Percentiles rank a stretch among this genome's conserved stretches.
Evolutionary conservation across 192 early-diverging fungal genomes (phyloP).

Genomic region (Coemansia sp.): DNA sequence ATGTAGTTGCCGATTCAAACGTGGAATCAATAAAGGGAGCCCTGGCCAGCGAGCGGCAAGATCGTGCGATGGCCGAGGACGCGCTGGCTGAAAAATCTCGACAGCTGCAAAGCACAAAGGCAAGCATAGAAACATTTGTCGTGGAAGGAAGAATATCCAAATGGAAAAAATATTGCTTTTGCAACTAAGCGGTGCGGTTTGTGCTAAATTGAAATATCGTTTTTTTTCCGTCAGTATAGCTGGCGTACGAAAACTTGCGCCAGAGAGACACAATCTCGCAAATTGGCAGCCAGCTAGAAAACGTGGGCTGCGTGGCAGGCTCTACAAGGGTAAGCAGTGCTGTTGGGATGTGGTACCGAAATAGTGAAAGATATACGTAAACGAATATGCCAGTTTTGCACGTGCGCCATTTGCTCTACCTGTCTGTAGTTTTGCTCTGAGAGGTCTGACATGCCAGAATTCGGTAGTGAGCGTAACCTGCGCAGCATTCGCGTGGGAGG

Average conservation of each 20-base stretch:
- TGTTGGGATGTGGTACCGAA: no score
- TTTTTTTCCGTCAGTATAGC: conserved; percentile 5
- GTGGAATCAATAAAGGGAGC: conserved; percentile 19
- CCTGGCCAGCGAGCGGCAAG: conserved; percentile 27
- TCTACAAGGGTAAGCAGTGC: not conserved
- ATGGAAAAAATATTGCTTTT: no score
- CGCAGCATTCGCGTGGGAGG: not conserved
- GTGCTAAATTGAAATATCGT: not conserved
- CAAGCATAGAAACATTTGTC: conserved; percentile 2
- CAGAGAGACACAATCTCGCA: conserved; percentile 14
- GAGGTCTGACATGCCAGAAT: not conserved
- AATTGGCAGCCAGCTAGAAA: not conserved
- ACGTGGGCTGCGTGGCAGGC: not conserved
- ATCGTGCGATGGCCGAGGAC: conserved; percentile 20
- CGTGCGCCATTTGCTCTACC: not conserved
- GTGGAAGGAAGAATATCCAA: no score
- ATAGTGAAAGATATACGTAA: no score
- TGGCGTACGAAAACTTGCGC: conserved; percentile 45
- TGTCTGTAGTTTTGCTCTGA: not conserved
- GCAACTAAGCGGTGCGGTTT: not conserved
- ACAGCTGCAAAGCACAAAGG: conserved; percentile 60
- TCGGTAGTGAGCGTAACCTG: not conserved
- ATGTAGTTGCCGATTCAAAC: conserved; percentile 29
- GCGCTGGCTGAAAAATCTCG: conserved; percentile 55
- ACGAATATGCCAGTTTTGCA: not conserved